These are phyloP conservation scores for Blastocladiella emersonii DNA, from an alignment of 371 early-diverging fungal species.

Conservation along the genomic window DNA sequence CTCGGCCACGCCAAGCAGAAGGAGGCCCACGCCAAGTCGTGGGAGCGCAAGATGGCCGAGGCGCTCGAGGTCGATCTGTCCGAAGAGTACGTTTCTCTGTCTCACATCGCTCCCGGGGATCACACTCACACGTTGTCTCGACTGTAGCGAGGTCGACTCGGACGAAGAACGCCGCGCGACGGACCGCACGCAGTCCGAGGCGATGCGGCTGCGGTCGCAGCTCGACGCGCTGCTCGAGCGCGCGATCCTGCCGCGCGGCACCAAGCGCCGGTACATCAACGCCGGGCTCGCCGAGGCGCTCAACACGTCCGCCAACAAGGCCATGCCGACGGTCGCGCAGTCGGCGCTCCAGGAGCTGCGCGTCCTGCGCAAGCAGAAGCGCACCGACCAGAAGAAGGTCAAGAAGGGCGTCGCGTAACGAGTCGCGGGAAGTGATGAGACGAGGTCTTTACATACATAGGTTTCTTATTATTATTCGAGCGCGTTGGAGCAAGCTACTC, in stretches of 20 bases:
- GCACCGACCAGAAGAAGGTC: too few relatives aligned
- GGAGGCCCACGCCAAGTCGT: conserved; percentile 15
- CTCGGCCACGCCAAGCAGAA: conserved; percentile 19
- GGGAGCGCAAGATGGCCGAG: conserved; percentile 28
- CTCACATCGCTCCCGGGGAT: too few relatives aligned
- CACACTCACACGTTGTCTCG: too few relatives aligned
- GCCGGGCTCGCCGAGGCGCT: not conserved
- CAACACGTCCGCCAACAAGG: not conserved
- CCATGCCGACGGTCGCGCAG: not conserved
- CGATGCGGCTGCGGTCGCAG: conserved; percentile 13
- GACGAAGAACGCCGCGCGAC: not conserved
- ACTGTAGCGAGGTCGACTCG: not conserved
- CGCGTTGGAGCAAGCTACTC: too few relatives aligned
- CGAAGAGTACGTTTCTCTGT: conserved; percentile 1
- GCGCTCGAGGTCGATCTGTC: conserved; percentile 27
- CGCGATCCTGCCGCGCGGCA: conserved; percentile 19
- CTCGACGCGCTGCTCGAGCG: conserved; percentile 15
- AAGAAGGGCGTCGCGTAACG: too few relatives aligned
- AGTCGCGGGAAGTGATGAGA: too few relatives aligned
- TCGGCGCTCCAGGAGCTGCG: not conserved
- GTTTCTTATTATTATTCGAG: too few relatives aligned
- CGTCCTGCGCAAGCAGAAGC: not conserved
- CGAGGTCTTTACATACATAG: too few relatives aligned
- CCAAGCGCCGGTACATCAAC: conserved; percentile 17
- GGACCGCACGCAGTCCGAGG: not conserved